phyloP scores from a whole-genome alignment of 1,139 yeast species.

The Pneumocystis wakefieldiae region DNA sequence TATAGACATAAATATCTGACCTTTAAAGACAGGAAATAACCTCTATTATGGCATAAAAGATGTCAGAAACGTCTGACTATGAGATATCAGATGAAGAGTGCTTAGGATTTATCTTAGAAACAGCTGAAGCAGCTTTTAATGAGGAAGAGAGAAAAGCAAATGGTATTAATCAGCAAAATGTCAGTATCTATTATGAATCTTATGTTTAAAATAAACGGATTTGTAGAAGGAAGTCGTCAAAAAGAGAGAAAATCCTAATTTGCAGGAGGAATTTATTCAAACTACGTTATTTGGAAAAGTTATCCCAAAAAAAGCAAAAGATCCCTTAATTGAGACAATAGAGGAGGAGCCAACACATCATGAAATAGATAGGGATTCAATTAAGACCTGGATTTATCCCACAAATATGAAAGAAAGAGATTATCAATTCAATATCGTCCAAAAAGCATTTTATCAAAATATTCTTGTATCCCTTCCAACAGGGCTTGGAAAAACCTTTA shows the following conservation, averaged over 20 bases:
- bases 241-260: background rate
- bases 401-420: conserved; percentile 71
- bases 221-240: background rate
- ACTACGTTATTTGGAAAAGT: background rate
- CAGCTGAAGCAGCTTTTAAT: background rate
- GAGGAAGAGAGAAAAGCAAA: background rate
- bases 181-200: background rate
- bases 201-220: no score
- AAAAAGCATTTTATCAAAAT: conserved; percentile 56
- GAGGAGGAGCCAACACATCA: conserved; percentile 11
- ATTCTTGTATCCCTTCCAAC: conserved; percentile 86
- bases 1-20: no score
- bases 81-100: background rate
- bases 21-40: background rate
- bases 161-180: background rate
- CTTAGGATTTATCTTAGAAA: background rate
- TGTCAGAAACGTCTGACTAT: background rate
- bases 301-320: background rate
- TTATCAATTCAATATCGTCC: conserved; percentile 72
- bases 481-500: conserved; percentile 92
- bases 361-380: conserved; percentile 7
- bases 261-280: background rate
- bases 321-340: background rate
- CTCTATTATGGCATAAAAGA: background rate
- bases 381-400: conserved; percentile 55